phyloP scores from a whole-genome alignment of 306 rosid genomes.

The Arachis hypogaea region DNA sequence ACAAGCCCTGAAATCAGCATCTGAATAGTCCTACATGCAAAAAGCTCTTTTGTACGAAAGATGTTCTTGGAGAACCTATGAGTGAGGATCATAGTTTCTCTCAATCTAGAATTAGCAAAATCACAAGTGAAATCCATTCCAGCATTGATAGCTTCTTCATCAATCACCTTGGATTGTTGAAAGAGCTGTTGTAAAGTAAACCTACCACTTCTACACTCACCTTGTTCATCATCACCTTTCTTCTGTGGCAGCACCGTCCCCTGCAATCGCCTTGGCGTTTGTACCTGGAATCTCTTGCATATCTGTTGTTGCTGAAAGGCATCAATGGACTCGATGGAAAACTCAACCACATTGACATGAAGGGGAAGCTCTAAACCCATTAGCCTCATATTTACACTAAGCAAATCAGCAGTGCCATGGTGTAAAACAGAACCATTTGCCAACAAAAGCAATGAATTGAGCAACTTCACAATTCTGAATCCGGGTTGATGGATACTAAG shows the following conservation, averaged over 20 bases:
- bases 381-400: slow-evolving; percentile 58
- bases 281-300: slow-evolving; percentile 36
- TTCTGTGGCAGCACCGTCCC: slow-evolving; percentile 43
- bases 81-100: slow-evolving; percentile 78
- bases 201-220: slow-evolving; percentile 56
- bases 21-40: slow-evolving; percentile 84
- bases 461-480: slow-evolving; percentile 80
- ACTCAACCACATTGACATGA: slow-evolving; percentile 79
- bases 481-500: slow-evolving; percentile 95
- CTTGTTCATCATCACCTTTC: slow-evolving; percentile 42
- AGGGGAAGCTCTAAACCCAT: slow-evolving; percentile 87
- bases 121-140: slow-evolving; percentile 49
- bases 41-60: slow-evolving; percentile 83
- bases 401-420: slow-evolving; percentile 78
- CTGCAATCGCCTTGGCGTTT: slow-evolving; percentile 33
- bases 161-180: slow-evolving; percentile 76
- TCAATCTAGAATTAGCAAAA: slow-evolving; percentile 75
- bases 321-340: slow-evolving; percentile 83
- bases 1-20: slow-evolving; percentile 86
- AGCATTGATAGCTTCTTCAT: slow-evolving; percentile 53
- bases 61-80: slow-evolving; percentile 92
- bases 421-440: slow-evolving; percentile 80
- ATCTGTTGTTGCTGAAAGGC: slow-evolving; percentile 53
- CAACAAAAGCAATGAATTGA: slow-evolving; percentile 67
- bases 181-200: slow-evolving; percentile 84